Conservation (phyloP, 2,329 filamentous ascomycete species). For the Fusarium nygamai region DNA sequence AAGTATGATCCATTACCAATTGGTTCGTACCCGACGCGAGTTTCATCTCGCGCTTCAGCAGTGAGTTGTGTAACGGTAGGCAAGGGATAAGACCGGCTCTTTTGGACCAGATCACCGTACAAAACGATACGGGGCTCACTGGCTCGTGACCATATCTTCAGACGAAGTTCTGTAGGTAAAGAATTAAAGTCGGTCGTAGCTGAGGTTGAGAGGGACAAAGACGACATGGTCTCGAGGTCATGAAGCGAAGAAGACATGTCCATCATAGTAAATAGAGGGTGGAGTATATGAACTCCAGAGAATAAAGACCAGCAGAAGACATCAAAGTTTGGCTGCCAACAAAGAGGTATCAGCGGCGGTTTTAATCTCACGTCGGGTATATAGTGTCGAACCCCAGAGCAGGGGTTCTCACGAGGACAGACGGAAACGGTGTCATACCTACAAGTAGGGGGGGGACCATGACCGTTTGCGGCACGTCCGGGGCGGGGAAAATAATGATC, state of each 20-base stretch:
- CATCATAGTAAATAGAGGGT: constrained; percentile 12
- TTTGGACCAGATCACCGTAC: constrained; percentile 48
- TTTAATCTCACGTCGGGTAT: constrained; percentile 40
- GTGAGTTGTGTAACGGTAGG: constrained; percentile 51
- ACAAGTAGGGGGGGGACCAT: constrained; percentile 39
- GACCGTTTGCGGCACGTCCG: constrained; percentile 44
- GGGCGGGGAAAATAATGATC: constrained; percentile 41
- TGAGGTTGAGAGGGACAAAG: constrained; percentile 13
- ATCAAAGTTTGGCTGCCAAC: constrained; percentile 25
- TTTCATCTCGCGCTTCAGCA: constrained; percentile 48
- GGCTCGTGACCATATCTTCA: constrained; percentile 52
- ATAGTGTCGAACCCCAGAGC: constrained; percentile 33
- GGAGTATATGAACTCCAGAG: constrained; percentile 6
- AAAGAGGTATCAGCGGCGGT: constrained; percentile 34
- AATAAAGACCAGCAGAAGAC: constrained; percentile 16
- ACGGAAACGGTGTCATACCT: constrained; percentile 44
- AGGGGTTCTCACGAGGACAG: constrained; percentile 43
- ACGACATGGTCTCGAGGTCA: constrained; percentile 5
- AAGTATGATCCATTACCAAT: constrained; percentile 50
- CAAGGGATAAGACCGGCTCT: constrained; percentile 46
- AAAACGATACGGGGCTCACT: constrained; percentile 51
- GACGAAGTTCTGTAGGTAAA: constrained; percentile 50
- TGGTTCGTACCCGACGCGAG: constrained; percentile 49
- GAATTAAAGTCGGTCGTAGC: constrained; percentile 40
- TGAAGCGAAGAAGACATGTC: constrained; percentile 10